Evolutionary conservation across 2,329 filamentous ascomycete genomes (phyloP), one percentile per base, ranked within the genome.

Genomic region (Colletotrichum endophyticum): DNA sequence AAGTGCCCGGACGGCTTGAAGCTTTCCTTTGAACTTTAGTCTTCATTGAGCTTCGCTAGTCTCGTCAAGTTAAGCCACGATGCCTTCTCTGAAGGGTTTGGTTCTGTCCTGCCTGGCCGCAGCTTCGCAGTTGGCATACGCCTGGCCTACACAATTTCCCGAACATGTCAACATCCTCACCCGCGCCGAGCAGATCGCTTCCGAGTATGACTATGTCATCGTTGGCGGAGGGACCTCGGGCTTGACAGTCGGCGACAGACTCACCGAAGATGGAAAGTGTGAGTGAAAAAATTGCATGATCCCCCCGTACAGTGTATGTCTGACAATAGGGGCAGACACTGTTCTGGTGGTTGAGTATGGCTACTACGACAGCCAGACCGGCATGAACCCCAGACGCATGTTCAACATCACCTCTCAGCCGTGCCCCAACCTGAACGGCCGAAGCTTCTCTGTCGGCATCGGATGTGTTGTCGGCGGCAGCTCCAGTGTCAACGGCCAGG

Each of bases 191-290:
- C 73, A 77, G 56, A 30, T 78, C 0, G 69, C 70, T 9, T 53
- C 73, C 1, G 76, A 70, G 28, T 82, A 80, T 44, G 80, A 81
- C 75, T 84, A 84, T 68, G 79, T 88, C 19, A 81, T 88, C 63
- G 81, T 87, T 39, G 86, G 86, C 16, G 87, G 85, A 9, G 87
- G 87, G 2, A 86, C 86, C 9, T 85, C 86, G 16, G 87, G 87
- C 34, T 80, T 89, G 27, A 83, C 84, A 6, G 80, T 88, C 16
- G 84, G 84, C 22, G 81, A 84, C 32, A 80, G 85, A 3, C 79
- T 89, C 32, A 83, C 84, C 2, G 85, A 86, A 73, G 80, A 86
- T 70, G 79, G 83, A 15, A 76, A 81, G 57, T 81, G 86, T 78
- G 79, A 75, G 25, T 80, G n/a, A n/a, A 13, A 12, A 7, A 9